Conservation (phyloP, 352 stramenopile genomes). For the Thalassiosira tumida region DNA sequence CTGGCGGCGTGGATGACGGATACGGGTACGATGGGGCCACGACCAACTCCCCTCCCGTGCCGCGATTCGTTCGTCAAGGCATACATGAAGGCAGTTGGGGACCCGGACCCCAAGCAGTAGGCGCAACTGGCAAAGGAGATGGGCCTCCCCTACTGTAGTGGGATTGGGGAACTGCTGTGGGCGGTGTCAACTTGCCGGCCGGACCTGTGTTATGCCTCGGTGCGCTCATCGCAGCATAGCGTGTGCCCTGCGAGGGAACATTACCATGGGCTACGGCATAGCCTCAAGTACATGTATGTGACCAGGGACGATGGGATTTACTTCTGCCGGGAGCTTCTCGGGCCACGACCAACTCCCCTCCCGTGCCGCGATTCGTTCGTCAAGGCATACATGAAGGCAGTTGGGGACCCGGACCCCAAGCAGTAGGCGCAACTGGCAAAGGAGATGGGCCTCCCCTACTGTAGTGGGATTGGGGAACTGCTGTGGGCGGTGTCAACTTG, state of each 20-base stretch:
- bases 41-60: slow-evolving; percentile 1
- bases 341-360: slow-evolving; percentile 13
- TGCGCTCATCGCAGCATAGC: slow-evolving; percentile 34
- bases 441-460: slow-evolving; percentile 47
- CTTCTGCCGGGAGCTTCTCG: background rate
- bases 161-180: slow-evolving; percentile 78
- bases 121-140: slow-evolving; percentile 27
- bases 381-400: background rate
- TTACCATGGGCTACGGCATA: slow-evolving; percentile 48
- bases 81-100: background rate
- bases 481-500: slow-evolving; percentile 76
- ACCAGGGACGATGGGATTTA: slow-evolving; percentile 42
- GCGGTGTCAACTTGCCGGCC: slow-evolving; percentile 57
- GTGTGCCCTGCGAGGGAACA: slow-evolving; percentile 45
- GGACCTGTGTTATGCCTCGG: slow-evolving; percentile 44
- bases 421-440: slow-evolving; percentile 43
- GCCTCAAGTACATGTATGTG: slow-evolving; percentile 58
- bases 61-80: background rate
- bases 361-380: background rate
- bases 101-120: slow-evolving; percentile 33
- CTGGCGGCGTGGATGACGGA: background rate
- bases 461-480: slow-evolving; percentile 65
- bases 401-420: slow-evolving; percentile 13
- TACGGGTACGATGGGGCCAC: background rate
- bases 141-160: slow-evolving; percentile 54